These are phyloP conservation scores for Clarireedia monteithiana DNA, from an alignment of 2,329 filamentous ascomycete genomes.

Conservation along the genomic window DNA sequence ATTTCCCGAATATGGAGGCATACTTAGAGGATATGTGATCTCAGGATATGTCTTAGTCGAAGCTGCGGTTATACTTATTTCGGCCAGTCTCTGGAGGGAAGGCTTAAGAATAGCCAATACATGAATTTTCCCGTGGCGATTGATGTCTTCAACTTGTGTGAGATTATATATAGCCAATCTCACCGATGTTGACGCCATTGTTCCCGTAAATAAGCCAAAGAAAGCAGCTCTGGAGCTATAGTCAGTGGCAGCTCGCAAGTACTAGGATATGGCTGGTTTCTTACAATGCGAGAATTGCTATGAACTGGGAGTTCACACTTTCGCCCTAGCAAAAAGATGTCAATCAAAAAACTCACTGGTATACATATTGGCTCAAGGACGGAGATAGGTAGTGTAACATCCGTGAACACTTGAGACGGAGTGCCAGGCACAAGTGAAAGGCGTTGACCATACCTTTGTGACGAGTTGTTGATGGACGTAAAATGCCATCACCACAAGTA, in stretches of 20 bases:
- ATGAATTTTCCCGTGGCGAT: slow-evolving; percentile 52
- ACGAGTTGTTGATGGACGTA: slow-evolving; percentile 44
- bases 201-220: slow-evolving; percentile 72
- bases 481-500: slow-evolving; percentile 56
- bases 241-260: background rate
- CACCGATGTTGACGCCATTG: slow-evolving; percentile 68
- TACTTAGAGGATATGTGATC: slow-evolving; percentile 50
- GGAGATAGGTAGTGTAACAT: no score
- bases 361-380: background rate
- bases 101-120: slow-evolving; percentile 67
- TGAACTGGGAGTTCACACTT: slow-evolving; percentile 48
- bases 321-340: slow-evolving; percentile 17
- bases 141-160: slow-evolving; percentile 78
- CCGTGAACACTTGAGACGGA: no score
- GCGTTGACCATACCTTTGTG: slow-evolving; percentile 14
- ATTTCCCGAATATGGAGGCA: background rate
- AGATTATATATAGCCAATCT: slow-evolving; percentile 65
- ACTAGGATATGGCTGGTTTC: slow-evolving; percentile 17
- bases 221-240: slow-evolving; percentile 42
- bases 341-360: background rate
- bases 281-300: slow-evolving; percentile 58
- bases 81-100: slow-evolving; percentile 18
- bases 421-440: background rate
- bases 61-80: slow-evolving; percentile 31
- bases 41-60: slow-evolving; percentile 38